Base-by-base conservation (phyloP, 2,329 filamentous ascomycete genomes). In the Pyricularia grisea region DNA sequence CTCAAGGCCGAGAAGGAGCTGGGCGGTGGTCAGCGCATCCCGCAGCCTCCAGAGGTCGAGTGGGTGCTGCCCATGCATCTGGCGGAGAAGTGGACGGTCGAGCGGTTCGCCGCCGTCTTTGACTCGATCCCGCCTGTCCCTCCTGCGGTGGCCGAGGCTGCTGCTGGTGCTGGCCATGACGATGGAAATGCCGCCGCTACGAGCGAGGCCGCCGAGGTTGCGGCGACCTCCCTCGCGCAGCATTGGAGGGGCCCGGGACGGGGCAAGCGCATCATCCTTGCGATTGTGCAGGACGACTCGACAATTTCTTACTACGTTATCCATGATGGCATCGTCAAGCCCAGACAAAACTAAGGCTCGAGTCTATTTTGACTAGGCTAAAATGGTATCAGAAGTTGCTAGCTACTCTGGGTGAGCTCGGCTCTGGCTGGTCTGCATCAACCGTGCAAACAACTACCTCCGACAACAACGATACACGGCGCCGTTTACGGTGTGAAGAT, bases 241-340 rank as follows among this genome's bases (percentile, higher is more conserved):
- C 76, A 80, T 61, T 84, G 81, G 81, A 80, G 77, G 69, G 79
- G 77, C 60, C 77, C 77, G 63, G 83, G 78, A 70, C 81, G 85
- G 23, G 81, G 81, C 66, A 94, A 94, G 81, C 83, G 92, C 71
- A 77, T 94, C 12, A 76, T 94, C n/a, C 81, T 95, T 67, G 91
- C 90, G 20, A 91, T 90, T 2, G 81, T 93, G 66, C 90, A 93
- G 75, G 88, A 91, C 74, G 92, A 95, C 78, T 94, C 92, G 72
- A 94, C 92, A 0, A 85, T 95, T 23, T 90, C 92, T 60, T 95
- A 94, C 79, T 95, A 95, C 76, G 85, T 94, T 71, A 87, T 94
- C 77, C 92, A 94, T 74, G 91, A 94, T 77, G 92, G 92, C n/a
- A 88, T 94, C 72, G 91, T 94, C 68, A 95, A 94, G 81, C 92